Conservation (phyloP, 2,329 filamentous ascomycete genomes). For the Exserohilum rostratum region DNA sequence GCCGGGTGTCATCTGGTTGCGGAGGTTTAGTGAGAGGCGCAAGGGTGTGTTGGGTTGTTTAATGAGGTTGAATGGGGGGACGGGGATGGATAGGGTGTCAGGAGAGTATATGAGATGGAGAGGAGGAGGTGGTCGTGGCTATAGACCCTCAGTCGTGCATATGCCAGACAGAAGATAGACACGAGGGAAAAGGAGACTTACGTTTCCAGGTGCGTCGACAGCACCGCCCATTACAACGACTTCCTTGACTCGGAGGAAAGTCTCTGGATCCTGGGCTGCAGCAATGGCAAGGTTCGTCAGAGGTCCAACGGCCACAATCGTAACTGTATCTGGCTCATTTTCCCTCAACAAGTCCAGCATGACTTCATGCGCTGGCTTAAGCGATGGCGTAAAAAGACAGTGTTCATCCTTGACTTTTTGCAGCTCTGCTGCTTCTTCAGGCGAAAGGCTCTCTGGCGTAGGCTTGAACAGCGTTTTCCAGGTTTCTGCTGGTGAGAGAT, state of each 20-base stretch:
- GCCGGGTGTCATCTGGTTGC: constrained; percentile 68
- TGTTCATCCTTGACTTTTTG: constrained; percentile 48
- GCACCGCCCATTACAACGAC: constrained; percentile 95
- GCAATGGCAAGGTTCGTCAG: constrained; percentile 93
- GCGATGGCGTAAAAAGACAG: constrained; percentile 75
- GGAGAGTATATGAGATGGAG: constrained; percentile 29
- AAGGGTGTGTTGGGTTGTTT: constrained; percentile 47
- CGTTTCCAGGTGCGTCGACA: constrained; percentile 78
- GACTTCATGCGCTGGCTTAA: constrained; percentile 76
- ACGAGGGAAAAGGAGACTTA: constrained; percentile 31
- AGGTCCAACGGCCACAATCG: constrained; percentile 88
- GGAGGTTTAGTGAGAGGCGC: constrained; percentile 35
- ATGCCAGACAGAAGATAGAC: background rate
- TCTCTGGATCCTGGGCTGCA: constrained; percentile 84
- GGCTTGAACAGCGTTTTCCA: constrained; percentile 55
- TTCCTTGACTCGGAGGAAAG: constrained; percentile 87
- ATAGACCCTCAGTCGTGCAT: constrained; percentile 11
- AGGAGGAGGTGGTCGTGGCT: constrained; percentile 29
- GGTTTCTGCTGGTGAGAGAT: constrained; percentile 54
- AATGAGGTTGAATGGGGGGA: constrained; percentile 47
- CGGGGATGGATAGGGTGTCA: constrained; percentile 20
- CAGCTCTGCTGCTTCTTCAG: constrained; percentile 43
- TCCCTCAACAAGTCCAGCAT: constrained; percentile 86
- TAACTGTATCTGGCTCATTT: constrained; percentile 82
- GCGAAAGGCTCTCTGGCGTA: constrained; percentile 37